Evolutionary conservation across 192 early-diverging fungal genomes (phyloP), one percentile per base, ranked within the genome.

Genomic region (Coemansia sp.): DNA sequence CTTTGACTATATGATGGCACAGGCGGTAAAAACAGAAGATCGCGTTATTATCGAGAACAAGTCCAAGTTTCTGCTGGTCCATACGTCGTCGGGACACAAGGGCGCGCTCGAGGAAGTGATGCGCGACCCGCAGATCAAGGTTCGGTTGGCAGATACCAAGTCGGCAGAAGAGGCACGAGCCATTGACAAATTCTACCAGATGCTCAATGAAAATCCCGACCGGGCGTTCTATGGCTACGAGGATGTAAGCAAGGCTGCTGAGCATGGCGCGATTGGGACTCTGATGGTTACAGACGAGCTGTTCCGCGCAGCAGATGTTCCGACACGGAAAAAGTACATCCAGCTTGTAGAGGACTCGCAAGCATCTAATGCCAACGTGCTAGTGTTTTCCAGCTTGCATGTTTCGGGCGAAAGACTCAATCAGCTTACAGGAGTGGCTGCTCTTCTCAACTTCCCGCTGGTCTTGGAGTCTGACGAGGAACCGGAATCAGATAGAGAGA

Each of bases 51-150:
- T 99, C 40, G 91, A 91, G 32, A 94, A 94, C 77, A 81, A 84
- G 56, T 58, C 82, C 58, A 99, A 97, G 53, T 90, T 99, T 49
- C 50, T 97, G 26, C 74, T 87, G 15, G 88, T 97, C 6, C 92
- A 97, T 65, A 92, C 90, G 62, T 96, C 94, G 5, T 91, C 88
- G 15, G 97, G 94, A 2, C 94, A 97, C 76, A 97, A 96, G 64
- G 92, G 95, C 66, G 88, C 97, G n/a, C 63, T 99, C 7, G 81
- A 85, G 40, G 97, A 99, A 71, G 90, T 96, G 1, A 87, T 99
- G 77, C 85, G 87, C 48, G 93, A 97, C 48, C 85, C 86, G 21
- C 62, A 86, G 21, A 85, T 95, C 36, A 88, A 86, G 56, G 65
- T 81, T 6, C 84, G 84, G 62, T 74, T 97, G 23, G 82, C 86